Conservation (phyloP, 1,284 basidiomycete genomes). For the Naganishia albida region DNA sequence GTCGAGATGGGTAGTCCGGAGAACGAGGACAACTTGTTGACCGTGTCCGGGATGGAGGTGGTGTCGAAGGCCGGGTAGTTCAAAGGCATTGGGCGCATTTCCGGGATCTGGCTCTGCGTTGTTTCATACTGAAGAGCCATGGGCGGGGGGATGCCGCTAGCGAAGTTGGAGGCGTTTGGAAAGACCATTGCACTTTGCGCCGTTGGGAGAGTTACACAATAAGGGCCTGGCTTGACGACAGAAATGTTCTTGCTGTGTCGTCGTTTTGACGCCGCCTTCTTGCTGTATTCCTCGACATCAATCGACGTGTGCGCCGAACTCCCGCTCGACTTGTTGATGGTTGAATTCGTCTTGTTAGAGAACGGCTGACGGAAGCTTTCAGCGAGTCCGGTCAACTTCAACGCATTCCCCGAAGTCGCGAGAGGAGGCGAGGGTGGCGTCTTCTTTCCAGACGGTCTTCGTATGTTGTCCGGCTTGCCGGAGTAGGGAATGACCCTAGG, state of each 20-base stretch:
- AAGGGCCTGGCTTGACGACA: background rate
- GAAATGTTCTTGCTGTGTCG: conserved; percentile 1
- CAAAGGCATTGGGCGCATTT: background rate
- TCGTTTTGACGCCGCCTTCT: background rate
- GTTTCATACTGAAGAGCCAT: conserved; percentile 1
- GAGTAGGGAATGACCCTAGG: conserved; percentile 1
- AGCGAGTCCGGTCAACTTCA: conserved; percentile 4
- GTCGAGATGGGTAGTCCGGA: conserved; percentile 4
- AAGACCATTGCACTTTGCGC: background rate
- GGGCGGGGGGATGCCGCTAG: background rate
- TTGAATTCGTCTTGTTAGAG: conserved; percentile 10
- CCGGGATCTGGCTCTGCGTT: background rate
- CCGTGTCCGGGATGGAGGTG: too few species aligned
- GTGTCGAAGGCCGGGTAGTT: background rate
- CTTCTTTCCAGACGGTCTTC: conserved; percentile 2
- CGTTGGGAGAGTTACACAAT: background rate
- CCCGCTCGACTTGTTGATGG: background rate
- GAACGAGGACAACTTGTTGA: background rate
- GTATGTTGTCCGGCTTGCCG: background rate
- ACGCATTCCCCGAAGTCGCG: background rate
- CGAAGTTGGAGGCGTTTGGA: background rate
- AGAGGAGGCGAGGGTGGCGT: background rate
- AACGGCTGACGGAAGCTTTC: conserved; percentile 1
- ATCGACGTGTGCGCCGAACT: background rate
- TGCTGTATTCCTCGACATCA: conserved; percentile 15